Conservation (phyloP, 2,329 filamentous ascomycete genomes). For the Fusarium brevicatenulatum region DNA sequence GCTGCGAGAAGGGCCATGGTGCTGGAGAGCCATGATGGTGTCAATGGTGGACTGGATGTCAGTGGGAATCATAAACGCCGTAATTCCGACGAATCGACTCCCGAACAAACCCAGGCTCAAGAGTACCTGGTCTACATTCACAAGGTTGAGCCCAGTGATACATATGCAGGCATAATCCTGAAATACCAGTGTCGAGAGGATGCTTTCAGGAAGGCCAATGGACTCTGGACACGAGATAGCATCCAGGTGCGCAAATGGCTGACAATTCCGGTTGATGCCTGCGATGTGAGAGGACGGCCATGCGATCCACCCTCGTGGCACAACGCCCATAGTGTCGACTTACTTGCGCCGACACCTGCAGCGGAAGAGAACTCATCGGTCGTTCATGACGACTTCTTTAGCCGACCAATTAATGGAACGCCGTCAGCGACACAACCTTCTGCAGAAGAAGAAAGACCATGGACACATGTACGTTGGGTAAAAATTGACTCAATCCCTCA, state of each 20-base stretch:
- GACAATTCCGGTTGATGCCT: slow-evolving; percentile 88
- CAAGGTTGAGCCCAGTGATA: slow-evolving; percentile 83
- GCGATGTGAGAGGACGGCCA: slow-evolving; percentile 80
- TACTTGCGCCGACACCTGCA: slow-evolving; percentile 61
- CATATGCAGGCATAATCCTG: slow-evolving; percentile 89
- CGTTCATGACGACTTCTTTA: slow-evolving; percentile 56
- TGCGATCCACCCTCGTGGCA: slow-evolving; percentile 63
- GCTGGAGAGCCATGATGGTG: slow-evolving; percentile 69
- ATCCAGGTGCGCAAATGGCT: slow-evolving; percentile 86
- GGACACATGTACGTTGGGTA: slow-evolving; percentile 92
- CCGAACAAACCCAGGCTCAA: slow-evolving; percentile 67
- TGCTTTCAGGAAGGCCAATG: slow-evolving; percentile 85
- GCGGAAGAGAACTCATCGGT: slow-evolving; percentile 43
- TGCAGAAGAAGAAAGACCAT: slow-evolving; percentile 70
- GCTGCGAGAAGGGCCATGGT: slow-evolving; percentile 68
- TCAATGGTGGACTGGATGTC: slow-evolving; percentile 67
- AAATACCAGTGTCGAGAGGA: slow-evolving; percentile 89
- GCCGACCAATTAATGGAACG: slow-evolving; percentile 49
- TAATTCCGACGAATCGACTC: slow-evolving; percentile 71
- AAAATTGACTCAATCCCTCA: slow-evolving; percentile 74
- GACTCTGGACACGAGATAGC: slow-evolving; percentile 93
- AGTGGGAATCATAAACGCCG: slow-evolving; percentile 70
- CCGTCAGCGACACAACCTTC: slow-evolving; percentile 36
- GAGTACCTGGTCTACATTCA: slow-evolving; percentile 93
- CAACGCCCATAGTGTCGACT: slow-evolving; percentile 57